phyloP scores from a whole-genome alignment of 2,329 filamentous ascomycete genomes.

The Zasmidium angulare region DNA sequence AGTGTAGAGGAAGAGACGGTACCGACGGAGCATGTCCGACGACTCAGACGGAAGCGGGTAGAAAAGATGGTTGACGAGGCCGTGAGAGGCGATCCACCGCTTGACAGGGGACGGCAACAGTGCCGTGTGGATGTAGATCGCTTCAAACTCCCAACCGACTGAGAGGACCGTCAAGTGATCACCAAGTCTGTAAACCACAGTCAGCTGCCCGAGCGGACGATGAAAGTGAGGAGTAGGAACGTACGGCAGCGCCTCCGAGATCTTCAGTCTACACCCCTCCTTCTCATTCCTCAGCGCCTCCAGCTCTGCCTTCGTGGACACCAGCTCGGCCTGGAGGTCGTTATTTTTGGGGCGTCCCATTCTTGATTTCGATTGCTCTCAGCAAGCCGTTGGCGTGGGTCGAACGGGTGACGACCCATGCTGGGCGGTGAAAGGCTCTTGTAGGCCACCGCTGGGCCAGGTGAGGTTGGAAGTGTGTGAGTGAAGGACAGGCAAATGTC shows the following conservation, averaged over 20 bases:
- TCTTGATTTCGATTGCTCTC: background rate
- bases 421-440: background rate
- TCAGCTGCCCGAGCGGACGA: background rate
- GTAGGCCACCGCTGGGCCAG: background rate
- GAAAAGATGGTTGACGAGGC: conserved; percentile 1
- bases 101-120: conserved; percentile 10
- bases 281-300: background rate
- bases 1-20: conserved; percentile 27
- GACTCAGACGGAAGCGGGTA: conserved; percentile 14
- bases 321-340: background rate
- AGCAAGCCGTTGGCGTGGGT: background rate
- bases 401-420: background rate
- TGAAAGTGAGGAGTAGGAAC: background rate
- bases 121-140: conserved; percentile 18
- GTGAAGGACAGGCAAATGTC: background rate
- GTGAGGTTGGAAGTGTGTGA: background rate
- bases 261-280: background rate
- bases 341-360: background rate
- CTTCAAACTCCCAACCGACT: conserved; percentile 12
- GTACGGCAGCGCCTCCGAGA: conserved; percentile 8
- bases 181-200: conserved; percentile 14
- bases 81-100: conserved; percentile 6
- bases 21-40: conserved; percentile 21
- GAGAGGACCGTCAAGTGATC: conserved; percentile 21
- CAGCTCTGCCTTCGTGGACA: background rate